A percentile compares a stretch with the other conserved stretches of the same genome.
Evolutionary conservation across 2,329 filamentous ascomycete species (phyloP).

Genomic region (Aspergillus neotritici): DNA sequence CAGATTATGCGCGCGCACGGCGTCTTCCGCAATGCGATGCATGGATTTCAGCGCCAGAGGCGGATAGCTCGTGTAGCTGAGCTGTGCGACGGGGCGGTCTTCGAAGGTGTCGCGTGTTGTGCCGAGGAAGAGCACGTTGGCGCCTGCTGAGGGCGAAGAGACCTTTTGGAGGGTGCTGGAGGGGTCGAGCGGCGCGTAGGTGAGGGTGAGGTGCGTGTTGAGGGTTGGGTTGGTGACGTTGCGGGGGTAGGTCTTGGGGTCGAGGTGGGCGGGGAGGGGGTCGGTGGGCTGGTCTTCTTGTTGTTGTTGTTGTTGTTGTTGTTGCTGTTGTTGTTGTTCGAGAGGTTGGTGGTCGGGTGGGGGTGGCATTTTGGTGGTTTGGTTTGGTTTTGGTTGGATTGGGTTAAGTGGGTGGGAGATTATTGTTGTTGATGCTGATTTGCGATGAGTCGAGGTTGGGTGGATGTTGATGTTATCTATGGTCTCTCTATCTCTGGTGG

Average conservation of each 20-base stretch:
- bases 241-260: slow-evolving; percentile 39
- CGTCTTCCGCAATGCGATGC: slow-evolving; percentile 33
- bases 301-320: not conserved
- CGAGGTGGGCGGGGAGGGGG: slow-evolving; percentile 27
- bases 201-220: slow-evolving; percentile 41
- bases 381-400: too few species aligned
- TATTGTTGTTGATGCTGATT: too few species aligned
- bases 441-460: too few species aligned
- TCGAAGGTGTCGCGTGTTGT: slow-evolving; percentile 43
- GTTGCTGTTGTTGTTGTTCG: too few species aligned
- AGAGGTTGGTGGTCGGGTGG: too few species aligned
- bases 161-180: slow-evolving; percentile 30
- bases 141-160: slow-evolving; percentile 39
- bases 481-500: too few species aligned
- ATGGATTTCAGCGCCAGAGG: slow-evolving; percentile 40
- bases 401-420: too few species aligned
- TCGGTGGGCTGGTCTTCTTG: not conserved
- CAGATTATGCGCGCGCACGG: slow-evolving; percentile 56
- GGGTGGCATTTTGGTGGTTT: too few species aligned
- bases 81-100: slow-evolving; percentile 35
- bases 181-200: slow-evolving; percentile 37
- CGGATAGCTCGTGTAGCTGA: slow-evolving; percentile 43
- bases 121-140: slow-evolving; percentile 44
- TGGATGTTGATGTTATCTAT: too few species aligned
- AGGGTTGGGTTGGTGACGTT: slow-evolving; percentile 22